Conservation (phyloP, 345 rosid genomes). For the Euphorbia pulcherrima region DNA sequence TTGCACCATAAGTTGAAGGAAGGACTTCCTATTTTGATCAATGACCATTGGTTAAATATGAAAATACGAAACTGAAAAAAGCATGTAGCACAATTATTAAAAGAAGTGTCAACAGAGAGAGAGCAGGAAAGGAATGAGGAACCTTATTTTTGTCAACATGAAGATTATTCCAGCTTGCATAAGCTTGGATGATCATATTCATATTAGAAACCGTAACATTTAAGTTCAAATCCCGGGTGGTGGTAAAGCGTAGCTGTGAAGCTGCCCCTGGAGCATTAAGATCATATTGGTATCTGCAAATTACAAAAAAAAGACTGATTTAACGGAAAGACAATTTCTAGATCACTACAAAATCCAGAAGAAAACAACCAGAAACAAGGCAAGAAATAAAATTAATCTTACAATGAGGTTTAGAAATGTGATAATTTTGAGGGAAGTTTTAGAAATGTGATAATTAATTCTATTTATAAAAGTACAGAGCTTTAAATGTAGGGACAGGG, state of each 20-base stretch:
- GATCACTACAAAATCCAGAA: background rate
- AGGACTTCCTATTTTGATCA: slow-evolving; percentile 46
- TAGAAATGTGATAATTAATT: too few relatives aligned
- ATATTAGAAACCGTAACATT: slow-evolving; percentile 78
- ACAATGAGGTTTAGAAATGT: too few relatives aligned
- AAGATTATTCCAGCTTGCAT: slow-evolving; percentile 92
- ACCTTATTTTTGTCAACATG: slow-evolving; percentile 51
- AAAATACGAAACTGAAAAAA: background rate
- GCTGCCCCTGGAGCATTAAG: slow-evolving; percentile 67
- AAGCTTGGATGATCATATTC: slow-evolving; percentile 94
- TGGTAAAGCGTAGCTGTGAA: slow-evolving; percentile 76
- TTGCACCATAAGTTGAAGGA: slow-evolving; percentile 46
- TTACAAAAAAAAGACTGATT: slow-evolving; percentile 21
- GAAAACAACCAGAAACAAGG: slow-evolving; percentile 2
- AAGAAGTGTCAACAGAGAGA: background rate
- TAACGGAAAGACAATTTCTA: slow-evolving; percentile 13
- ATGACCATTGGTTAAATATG: slow-evolving; percentile 16
- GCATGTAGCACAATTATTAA: background rate
- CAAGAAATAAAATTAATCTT: too few relatives aligned
- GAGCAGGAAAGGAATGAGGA: slow-evolving; percentile 13
- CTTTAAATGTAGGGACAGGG: too few relatives aligned
- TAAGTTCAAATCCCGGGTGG: slow-evolving; percentile 71
- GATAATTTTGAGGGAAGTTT: too few relatives aligned
- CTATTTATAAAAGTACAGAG: too few relatives aligned
- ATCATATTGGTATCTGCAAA: slow-evolving; percentile 77